phyloP scores from a whole-genome alignment of 1,284 basidiomycete species.

The Porphyrellus sp. region DNA sequence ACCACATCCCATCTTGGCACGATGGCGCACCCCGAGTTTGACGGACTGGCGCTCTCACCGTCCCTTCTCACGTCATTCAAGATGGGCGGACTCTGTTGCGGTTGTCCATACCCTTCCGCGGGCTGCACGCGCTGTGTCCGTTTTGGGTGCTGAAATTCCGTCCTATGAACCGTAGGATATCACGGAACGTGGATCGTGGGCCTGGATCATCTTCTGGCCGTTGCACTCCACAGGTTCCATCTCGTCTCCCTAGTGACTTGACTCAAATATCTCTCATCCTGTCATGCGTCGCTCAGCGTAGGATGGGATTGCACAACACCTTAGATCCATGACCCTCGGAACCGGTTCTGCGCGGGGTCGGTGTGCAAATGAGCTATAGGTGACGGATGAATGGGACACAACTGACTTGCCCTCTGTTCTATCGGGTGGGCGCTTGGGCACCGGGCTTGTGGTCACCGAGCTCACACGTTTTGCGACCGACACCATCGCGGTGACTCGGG shows the following conservation, averaged over 20 bases:
- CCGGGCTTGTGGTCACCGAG: background rate
- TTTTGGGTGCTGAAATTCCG: slow-evolving; percentile 11
- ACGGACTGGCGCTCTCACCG: slow-evolving; percentile 13
- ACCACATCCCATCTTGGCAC: background rate
- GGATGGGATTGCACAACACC: background rate
- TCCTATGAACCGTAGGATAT: background rate
- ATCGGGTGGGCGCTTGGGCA: background rate
- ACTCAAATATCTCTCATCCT: background rate
- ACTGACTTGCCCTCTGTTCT: background rate
- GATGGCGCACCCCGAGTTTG: slow-evolving; percentile 1
- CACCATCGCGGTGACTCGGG: background rate
- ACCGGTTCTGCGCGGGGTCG: background rate
- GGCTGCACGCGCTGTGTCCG: background rate
- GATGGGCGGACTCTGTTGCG: background rate
- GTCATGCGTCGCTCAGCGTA: background rate
- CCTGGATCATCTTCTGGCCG: background rate
- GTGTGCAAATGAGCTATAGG: background rate
- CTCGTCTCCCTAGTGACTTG: background rate
- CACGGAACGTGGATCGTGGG: slow-evolving; percentile 5
- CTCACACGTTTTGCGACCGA: background rate
- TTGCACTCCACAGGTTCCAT: background rate
- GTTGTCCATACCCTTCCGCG: slow-evolving; percentile 8
- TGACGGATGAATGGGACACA: too few relatives aligned
- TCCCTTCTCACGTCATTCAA: slow-evolving; percentile 2
- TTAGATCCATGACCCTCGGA: slow-evolving; percentile 3